Percentiles rank a stretch among this genome's conserved stretches.
Evolutionary conservation across 441 rosid genomes (phyloP).

Genomic region (Syzygium syzygioides): DNA sequence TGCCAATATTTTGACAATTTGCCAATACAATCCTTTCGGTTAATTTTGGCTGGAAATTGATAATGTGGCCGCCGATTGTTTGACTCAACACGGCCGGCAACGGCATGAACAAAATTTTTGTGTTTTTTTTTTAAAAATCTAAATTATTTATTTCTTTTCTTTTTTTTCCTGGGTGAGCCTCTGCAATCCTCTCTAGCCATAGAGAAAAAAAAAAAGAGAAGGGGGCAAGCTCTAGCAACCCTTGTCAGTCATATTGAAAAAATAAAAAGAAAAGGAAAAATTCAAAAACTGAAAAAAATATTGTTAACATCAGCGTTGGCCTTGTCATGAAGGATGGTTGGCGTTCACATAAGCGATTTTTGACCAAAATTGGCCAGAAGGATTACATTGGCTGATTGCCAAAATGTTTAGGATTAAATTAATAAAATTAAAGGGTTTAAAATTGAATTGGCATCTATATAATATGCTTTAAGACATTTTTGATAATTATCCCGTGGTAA

Average conservation of each 20-base stretch:
- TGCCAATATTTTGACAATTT: too few relatives aligned
- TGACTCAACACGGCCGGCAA: rapidly evolving
- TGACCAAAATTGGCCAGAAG: background rate
- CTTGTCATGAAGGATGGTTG: rapidly evolving
- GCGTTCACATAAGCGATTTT: rapidly evolving
- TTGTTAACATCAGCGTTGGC: rapidly evolving
- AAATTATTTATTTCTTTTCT: too few relatives aligned
- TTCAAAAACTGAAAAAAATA: too few relatives aligned
- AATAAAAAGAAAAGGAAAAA: too few relatives aligned
- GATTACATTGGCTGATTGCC: rapidly evolving
- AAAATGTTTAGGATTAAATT: background rate
- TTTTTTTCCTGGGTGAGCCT: too few relatives aligned
- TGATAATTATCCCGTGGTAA: background rate
- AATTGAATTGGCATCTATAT: rapidly evolving
- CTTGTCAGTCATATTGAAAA: too few relatives aligned
- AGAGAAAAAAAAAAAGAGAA: too few relatives aligned
- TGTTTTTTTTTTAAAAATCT: too few relatives aligned
- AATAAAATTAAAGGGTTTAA: background rate
- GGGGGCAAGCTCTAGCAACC: too few relatives aligned
- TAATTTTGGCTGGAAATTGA: rapidly evolving
- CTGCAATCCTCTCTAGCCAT: too few relatives aligned
- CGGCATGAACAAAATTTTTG: too few relatives aligned
- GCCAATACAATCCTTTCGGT: rapidly evolving
- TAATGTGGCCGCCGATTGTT: too few relatives aligned
- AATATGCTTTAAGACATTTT: background rate